Percentiles rank a stretch among this genome's conserved stretches.
These are phyloP conservation scores for Exophiala bonariae DNA, from an alignment of 2,329 filamentous ascomycete genomes.

Conservation along the genomic window DNA sequence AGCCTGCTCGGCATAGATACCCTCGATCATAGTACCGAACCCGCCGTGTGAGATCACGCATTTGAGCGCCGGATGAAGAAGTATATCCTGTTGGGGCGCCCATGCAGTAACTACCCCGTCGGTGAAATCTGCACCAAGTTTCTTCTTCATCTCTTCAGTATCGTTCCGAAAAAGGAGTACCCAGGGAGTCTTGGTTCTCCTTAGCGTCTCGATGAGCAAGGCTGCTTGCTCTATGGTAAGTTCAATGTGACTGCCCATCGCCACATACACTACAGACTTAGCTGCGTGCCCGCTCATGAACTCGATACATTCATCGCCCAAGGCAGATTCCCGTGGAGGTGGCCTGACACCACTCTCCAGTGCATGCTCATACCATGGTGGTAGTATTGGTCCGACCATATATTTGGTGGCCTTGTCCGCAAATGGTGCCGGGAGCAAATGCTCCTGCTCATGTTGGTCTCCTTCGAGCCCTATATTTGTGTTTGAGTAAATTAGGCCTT, in stretches of 20 bases:
- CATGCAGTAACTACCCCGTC: conserved; percentile 1
- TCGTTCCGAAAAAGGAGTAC: background rate
- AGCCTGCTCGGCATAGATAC: background rate
- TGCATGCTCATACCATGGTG: conserved; percentile 34
- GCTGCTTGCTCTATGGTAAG: background rate
- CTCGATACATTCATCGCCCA: background rate
- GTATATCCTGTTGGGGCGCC: conserved; percentile 1
- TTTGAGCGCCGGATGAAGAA: conserved; percentile 1
- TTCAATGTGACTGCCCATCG: background rate
- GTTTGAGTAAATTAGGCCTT: background rate
- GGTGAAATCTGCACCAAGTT: background rate
- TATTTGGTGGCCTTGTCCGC: background rate
- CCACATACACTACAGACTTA: background rate
- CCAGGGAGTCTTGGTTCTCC: background rate
- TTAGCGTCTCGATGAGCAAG: background rate
- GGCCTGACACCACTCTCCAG: conserved; percentile 32
- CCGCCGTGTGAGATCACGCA: conserved; percentile 4
- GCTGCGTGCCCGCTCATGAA: background rate
- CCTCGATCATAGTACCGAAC: conserved; percentile 3
- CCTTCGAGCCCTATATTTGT: conserved; percentile 3
- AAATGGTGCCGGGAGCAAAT: background rate
- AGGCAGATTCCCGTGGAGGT: background rate
- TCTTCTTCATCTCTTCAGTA: background rate
- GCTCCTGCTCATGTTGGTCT: background rate
- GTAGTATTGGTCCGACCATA: conserved; percentile 2